Percentiles rank a stretch among this genome's conserved stretches.
These are phyloP conservation scores for Wallemia hederae DNA, from an alignment of 1,284 basidiomycete species.

Conservation along the genomic window DNA sequence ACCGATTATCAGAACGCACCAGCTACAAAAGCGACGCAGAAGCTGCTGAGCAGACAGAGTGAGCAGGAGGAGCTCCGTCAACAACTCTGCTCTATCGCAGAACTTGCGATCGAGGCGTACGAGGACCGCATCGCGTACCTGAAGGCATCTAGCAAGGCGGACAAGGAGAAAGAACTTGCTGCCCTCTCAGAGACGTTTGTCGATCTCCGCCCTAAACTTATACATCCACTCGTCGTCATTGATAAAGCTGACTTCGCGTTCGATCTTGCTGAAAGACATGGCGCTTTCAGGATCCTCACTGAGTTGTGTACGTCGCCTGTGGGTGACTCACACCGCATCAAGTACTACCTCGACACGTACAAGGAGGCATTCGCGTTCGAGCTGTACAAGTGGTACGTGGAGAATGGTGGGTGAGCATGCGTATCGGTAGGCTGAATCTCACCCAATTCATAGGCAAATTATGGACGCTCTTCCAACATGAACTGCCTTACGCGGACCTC, in stretches of 20 bases:
- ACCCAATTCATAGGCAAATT: slow-evolving; percentile 27
- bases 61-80: background rate
- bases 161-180: background rate
- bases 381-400: slow-evolving; percentile 40
- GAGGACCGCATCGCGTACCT: slow-evolving; percentile 11
- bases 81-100: slow-evolving; percentile 5
- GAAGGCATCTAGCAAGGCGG: slow-evolving; percentile 4
- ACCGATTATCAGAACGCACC: slow-evolving; percentile 2
- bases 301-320: slow-evolving; percentile 12
- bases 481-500: slow-evolving; percentile 28
- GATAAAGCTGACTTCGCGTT: slow-evolving; percentile 15
- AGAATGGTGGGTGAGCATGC: slow-evolving; percentile 16
- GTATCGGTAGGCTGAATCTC: background rate
- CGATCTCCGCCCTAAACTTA: background rate
- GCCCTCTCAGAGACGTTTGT: background rate
- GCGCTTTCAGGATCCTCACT: slow-evolving; percentile 17
- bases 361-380: slow-evolving; percentile 59
- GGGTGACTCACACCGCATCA: slow-evolving; percentile 13
- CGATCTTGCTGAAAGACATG: slow-evolving; percentile 17
- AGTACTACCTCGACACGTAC: slow-evolving; percentile 49
- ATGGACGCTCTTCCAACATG: slow-evolving; percentile 42
- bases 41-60: background rate
- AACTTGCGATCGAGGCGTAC: slow-evolving; percentile 9
- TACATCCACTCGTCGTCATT: slow-evolving; percentile 9
- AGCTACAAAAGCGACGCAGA: background rate